Evolutionary conservation across 2,329 filamentous ascomycete species (phyloP).

Genomic region (Cylindrodendrum hubeiense): DNA sequence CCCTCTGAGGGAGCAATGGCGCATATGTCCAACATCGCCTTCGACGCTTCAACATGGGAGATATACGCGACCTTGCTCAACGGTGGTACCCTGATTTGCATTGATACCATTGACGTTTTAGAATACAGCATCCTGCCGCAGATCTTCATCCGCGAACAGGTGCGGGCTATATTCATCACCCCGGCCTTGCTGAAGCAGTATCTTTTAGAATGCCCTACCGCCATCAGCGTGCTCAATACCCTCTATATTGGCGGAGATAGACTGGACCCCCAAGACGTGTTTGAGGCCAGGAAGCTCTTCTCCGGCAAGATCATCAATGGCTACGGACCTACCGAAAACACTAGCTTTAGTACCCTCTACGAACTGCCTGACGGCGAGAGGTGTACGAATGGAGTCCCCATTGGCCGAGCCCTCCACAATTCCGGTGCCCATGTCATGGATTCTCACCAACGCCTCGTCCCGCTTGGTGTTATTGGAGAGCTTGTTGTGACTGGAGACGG

Average conservation of each 20-base stretch:
- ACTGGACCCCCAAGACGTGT: slow-evolving; percentile 14
- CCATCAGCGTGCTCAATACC: slow-evolving; percentile 4
- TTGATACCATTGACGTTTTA: too few species aligned
- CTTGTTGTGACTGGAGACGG: slow-evolving; percentile 43
- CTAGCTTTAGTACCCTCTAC: slow-evolving; percentile 17
- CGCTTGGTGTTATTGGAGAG: slow-evolving; percentile 44
- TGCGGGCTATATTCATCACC: slow-evolving; percentile 21
- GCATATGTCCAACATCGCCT: slow-evolving; percentile 25
- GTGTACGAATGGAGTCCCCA: slow-evolving; percentile 30
- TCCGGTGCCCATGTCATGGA: slow-evolving; percentile 42
- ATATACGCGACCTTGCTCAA: slow-evolving; percentile 13
- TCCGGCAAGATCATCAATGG: slow-evolving; percentile 18
- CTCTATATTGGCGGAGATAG: slow-evolving; percentile 35
- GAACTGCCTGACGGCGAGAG: slow-evolving; percentile 1
- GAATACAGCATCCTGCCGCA: too few species aligned
- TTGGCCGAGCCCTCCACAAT: slow-evolving; percentile 34
- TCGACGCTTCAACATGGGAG: slow-evolving; percentile 24
- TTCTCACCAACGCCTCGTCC: slow-evolving; percentile 35
- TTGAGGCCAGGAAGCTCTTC: too few species aligned
- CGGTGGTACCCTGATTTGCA: slow-evolving; percentile 14
- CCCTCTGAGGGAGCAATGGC: slow-evolving; percentile 19
- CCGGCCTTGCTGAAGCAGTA: slow-evolving; percentile 36
- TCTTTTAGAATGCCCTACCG: slow-evolving; percentile 21
- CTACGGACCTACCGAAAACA: slow-evolving; percentile 36
- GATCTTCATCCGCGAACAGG: too few species aligned